A percentile compares a stretch with the other conserved stretches of the same genome.
phyloP scores from a whole-genome alignment of 2,329 filamentous ascomycete genomes.

The Epicoccum nigrum region DNA sequence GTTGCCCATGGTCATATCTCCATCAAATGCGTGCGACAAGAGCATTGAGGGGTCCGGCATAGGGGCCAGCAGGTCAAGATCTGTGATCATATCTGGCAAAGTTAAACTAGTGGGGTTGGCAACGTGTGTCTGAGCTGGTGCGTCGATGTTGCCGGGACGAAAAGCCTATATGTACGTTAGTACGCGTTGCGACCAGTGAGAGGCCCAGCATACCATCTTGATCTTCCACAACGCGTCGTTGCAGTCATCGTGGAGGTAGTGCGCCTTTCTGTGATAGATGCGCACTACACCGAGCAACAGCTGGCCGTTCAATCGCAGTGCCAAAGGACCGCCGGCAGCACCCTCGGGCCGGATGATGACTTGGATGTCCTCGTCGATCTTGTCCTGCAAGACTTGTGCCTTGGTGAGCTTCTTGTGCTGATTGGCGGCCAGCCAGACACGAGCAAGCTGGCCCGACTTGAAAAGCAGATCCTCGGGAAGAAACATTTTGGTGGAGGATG shows the following conservation, averaged over 20 bases:
- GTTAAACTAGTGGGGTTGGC: conserved; percentile 86
- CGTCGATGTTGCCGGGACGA: conserved; percentile 92
- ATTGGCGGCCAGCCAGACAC: conserved; percentile 98
- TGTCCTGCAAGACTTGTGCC: conserved; percentile 91
- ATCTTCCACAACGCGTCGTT: conserved; percentile 98
- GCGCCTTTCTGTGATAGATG: conserved; percentile 96
- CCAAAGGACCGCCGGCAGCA: conserved; percentile 81
- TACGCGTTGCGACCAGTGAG: not conserved
- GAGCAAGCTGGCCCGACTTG: conserved; percentile 95
- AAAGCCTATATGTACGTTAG: conserved; percentile 67
- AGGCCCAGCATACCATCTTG: conserved; percentile 74
- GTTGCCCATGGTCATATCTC: conserved; percentile 49
- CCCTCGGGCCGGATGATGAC: conserved; percentile 81
- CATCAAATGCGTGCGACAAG: conserved; percentile 69
- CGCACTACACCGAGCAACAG: conserved; percentile 92
- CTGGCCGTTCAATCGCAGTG: conserved; percentile 90
- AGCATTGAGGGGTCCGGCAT: conserved; percentile 86
- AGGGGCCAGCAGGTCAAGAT: conserved; percentile 80
- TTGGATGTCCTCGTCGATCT: conserved; percentile 92
- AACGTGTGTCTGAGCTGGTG: conserved; percentile 76
- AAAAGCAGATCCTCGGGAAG: conserved; percentile 95
- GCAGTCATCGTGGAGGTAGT: conserved; percentile 95
- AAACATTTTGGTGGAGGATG: conserved; percentile 71
- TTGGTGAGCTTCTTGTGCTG: conserved; percentile 98
- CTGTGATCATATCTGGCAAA: conserved; percentile 89